Evolutionary conservation across 2,329 filamentous ascomycete species (phyloP), one percentile per base, ranked within the genome.

Genomic region (Hypoxylon rubiginosum): DNA sequence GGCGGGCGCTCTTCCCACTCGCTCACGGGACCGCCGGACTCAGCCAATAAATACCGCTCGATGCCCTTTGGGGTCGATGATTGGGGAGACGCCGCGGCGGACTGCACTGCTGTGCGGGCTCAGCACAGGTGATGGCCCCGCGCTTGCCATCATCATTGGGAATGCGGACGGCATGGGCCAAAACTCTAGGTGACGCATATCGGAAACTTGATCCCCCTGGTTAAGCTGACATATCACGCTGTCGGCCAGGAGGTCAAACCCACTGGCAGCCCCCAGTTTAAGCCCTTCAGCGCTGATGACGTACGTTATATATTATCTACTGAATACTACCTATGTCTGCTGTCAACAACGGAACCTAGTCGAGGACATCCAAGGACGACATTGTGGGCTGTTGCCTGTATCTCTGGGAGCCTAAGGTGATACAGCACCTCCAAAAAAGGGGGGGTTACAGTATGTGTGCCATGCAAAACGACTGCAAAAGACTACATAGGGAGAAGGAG

Each of bases 51-150:
- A 54, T 26, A 43, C 41, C 51, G 49, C 57, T 24, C 49, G 57
- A 59, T 50, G 52, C 13, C 34, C 34, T 46, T 48, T 30, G 21
- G 28, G 34, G 56, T 41, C 60, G 53, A 34, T 69, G 64, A 69
- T 69, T 69, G 67, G 67, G 67, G 64, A 51, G 17, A 62, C 34
- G 43, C 57, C 67, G 64, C 63, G 53, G 66, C 67, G 53, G 64
- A 58, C 64, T 61, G 57, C 62, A 53, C 58, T 63, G 54, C 52
- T 36, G 58, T 62, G 59, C 55, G 59, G 64, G 52, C 57, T 50
- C 21, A 59, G 52, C 39, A 62, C 48, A 39, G 63, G 36, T 43
- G 59, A 67, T 59, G 45, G 57, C 39, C 64, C 64, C 64, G 64
- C 67, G 64, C 63, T 64, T 64, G 60, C 48, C 58, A 53, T 63